These are phyloP conservation scores for Candida manassasensis DNA, from an alignment of 805 yeast species.

Conservation along the genomic window DNA sequence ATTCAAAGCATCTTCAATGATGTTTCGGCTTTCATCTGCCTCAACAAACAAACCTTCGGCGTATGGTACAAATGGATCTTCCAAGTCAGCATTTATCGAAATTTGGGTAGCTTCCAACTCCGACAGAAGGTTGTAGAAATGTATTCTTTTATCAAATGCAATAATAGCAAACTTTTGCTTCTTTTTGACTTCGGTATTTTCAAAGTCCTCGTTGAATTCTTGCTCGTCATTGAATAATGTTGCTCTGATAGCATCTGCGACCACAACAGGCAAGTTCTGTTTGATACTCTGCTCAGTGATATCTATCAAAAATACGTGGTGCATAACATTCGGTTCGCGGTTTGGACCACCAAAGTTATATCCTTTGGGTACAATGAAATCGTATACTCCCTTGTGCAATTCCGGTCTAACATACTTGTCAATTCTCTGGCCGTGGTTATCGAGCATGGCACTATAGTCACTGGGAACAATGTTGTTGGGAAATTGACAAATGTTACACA, in stretches of 20 bases:
- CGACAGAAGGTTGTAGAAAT: constrained; percentile 66
- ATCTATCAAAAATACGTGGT: constrained; percentile 72
- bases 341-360: constrained; percentile 52
- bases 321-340: constrained; percentile 43
- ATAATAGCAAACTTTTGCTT: constrained; percentile 57
- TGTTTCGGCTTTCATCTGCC: constrained; percentile 58
- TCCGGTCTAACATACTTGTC: constrained; percentile 71
- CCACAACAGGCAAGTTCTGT: constrained; percentile 55
- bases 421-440: constrained; percentile 54
- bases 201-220: constrained; percentile 14
- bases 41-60: constrained; percentile 74
- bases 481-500: constrained; percentile 85
- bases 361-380: constrained; percentile 68
- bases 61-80: constrained; percentile 80
- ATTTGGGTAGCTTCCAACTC: constrained; percentile 52
- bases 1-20: constrained; percentile 64
- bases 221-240: constrained; percentile 27
- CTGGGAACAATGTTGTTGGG: constrained; percentile 59
- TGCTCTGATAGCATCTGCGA: constrained; percentile 66
- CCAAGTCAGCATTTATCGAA: constrained; percentile 62
- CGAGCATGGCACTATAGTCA: constrained; percentile 63
- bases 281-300: constrained; percentile 55
- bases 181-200: constrained; percentile 21
- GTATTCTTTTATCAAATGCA: constrained; percentile 68
- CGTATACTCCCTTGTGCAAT: constrained; percentile 77